A percentile compares a stretch with the other conserved stretches of the same genome.
phyloP scores from a whole-genome alignment of 371 early-diverging fungal genomes.

The Mortierella sp. region DNA sequence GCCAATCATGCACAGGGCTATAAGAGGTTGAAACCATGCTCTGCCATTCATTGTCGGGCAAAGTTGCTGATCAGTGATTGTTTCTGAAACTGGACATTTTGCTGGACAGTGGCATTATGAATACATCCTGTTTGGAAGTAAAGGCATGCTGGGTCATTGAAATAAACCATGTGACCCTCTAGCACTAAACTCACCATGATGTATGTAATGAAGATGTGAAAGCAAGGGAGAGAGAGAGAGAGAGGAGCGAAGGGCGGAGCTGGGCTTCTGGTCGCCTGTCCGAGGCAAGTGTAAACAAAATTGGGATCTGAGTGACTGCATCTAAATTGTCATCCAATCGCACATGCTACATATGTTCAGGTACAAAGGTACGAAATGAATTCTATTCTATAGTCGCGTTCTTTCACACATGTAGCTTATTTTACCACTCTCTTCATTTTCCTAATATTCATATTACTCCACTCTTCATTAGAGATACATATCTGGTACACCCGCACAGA shows the following conservation, averaged over 20 bases:
- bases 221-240: neutral
- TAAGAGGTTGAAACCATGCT: too few species aligned
- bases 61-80: too few species aligned
- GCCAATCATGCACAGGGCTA: too few species aligned
- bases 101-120: neutral
- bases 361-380: too few species aligned
- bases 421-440: neutral
- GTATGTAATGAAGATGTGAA: neutral
- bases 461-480: neutral
- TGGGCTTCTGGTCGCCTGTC: slow-evolving; percentile 1
- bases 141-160: neutral
- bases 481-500: neutral
- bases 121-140: neutral
- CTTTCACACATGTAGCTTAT: too few species aligned
- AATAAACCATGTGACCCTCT: neutral
- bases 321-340: neutral
- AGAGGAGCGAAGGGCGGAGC: slow-evolving; percentile 6
- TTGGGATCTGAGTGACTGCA: neutral
- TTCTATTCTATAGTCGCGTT: too few species aligned
- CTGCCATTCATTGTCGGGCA: too few species aligned
- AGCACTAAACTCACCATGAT: slow-evolving; percentile 9
- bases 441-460: neutral
- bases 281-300: slow-evolving; percentile 4
- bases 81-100: too few species aligned
- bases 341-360: neutral